Evolutionary conservation across 2,329 filamentous ascomycete species (phyloP), one percentile per base, ranked within the genome.

Genomic region (Colletotrichum sp.): DNA sequence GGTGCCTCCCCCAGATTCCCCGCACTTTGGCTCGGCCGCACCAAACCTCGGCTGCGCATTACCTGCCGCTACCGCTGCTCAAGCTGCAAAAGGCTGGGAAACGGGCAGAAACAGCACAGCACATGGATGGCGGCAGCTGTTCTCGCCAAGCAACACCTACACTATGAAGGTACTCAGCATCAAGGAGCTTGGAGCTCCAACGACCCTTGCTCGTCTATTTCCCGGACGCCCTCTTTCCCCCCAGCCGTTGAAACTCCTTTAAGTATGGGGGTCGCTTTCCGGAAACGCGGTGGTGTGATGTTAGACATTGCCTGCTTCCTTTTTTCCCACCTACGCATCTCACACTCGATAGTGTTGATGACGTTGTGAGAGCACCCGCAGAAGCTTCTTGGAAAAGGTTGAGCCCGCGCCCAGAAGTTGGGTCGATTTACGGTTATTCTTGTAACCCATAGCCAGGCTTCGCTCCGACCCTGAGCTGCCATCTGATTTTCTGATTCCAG

Each of bases 31-130:
- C 3, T 28, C 34, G 56, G 58, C 14, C 38, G 69, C 56, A 28
- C 69, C 72, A 75, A 32, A 73, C 73, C 69, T 75, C 73, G 73
- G 73, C 73, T 73, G 62, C 73, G 21, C 62, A 34, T 48, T 65
- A 24, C 56, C 43, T 48, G 43, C 43, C 43, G 43, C 43, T 48
- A 21, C 43, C 43, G 43, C 43, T 21, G 43, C 6, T 48, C 18
- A 48, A 61, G 34, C 59, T 69, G 66, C 66, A 61, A 30, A 24
- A 26, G 38, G n/a, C 26, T 55, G 28, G 38, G 52, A n/a, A 16
- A 56, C 59, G 38, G 9, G 18, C 21, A 43, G 43, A 26, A 48
- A 61, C 43, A 36, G 36, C 16, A 58, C 56, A 9, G 32, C 67
- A 69, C 67, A 69, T 69, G 67, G 56, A 52, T 62, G 36, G 13